These are phyloP conservation scores for Gentiana dahurica DNA, from an alignment of 257 asterid species.

Conservation along the genomic window DNA sequence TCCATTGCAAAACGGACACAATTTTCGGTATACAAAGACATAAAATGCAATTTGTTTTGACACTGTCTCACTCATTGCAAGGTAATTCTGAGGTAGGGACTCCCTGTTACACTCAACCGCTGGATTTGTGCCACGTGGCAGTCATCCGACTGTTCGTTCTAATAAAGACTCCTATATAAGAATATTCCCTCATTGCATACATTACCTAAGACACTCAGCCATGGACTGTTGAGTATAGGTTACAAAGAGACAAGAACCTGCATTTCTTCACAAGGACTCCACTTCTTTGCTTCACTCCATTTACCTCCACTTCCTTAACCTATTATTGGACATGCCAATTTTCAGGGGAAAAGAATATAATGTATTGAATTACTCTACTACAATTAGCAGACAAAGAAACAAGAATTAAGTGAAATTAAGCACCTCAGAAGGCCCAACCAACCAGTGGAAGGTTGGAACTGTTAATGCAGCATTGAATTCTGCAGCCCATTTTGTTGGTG, in stretches of 20 bases:
- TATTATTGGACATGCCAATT: conserved; percentile 13
- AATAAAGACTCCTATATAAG: too few relatives aligned
- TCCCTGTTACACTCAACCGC: too few relatives aligned
- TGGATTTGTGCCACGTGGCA: too few relatives aligned
- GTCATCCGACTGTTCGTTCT: too few relatives aligned
- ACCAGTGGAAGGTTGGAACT: conserved; percentile 91
- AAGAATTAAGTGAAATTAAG: background rate
- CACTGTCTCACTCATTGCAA: too few relatives aligned
- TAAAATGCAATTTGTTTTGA: too few relatives aligned
- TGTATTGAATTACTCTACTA: background rate
- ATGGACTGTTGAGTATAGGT: background rate
- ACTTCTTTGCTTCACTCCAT: conserved; percentile 80
- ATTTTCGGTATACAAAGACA: too few relatives aligned
- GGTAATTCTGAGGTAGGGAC: too few relatives aligned
- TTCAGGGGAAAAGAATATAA: background rate
- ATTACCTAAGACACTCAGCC: too few relatives aligned
- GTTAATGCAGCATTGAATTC: conserved; percentile 87
- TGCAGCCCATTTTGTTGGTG: conserved; percentile 88
- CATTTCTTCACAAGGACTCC: conserved; percentile 95
- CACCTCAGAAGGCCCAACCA: conserved; percentile 97
- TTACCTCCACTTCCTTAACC: conserved; percentile 81
- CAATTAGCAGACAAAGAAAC: background rate
- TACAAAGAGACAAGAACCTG: conserved; percentile 30
- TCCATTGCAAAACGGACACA: too few relatives aligned
- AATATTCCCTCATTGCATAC: too few relatives aligned